Evolutionary conservation across 345 rosid genomes (phyloP).

Genomic region (Cochlearia excelsa): DNA sequence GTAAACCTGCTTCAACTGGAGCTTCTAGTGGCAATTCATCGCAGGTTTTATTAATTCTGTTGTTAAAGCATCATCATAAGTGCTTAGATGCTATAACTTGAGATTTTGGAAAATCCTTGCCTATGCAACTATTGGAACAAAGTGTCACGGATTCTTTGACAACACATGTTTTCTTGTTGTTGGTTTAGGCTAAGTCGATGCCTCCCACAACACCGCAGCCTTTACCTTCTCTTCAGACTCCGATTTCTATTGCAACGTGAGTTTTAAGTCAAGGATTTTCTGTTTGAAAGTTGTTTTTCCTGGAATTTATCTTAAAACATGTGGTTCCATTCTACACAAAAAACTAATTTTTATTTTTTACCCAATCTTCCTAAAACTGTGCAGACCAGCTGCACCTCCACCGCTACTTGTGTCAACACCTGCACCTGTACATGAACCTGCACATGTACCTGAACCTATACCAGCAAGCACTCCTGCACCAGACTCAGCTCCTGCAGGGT

Average conservation of each 20-base stretch:
- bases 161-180: slow-evolving; percentile 2
- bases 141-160: not conserved
- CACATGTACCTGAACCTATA: slow-evolving; percentile 28
- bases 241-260: slow-evolving; percentile 44
- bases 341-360: slow-evolving; percentile 1
- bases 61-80: slow-evolving; percentile 3
- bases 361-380: slow-evolving; percentile 3
- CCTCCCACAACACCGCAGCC: slow-evolving; percentile 40
- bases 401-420: slow-evolving; percentile 7
- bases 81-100: slow-evolving; percentile 6
- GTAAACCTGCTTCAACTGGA: slow-evolving; percentile 56
- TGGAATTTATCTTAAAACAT: not conserved
- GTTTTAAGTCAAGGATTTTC: slow-evolving; percentile 25
- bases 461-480: slow-evolving; percentile 40
- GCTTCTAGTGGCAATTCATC: slow-evolving; percentile 50
- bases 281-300: not conserved
- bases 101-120: not conserved
- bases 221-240: slow-evolving; percentile 44
- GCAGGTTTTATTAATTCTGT: slow-evolving; percentile 41
- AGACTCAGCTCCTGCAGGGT: slow-evolving; percentile 37
- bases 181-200: slow-evolving; percentile 49
- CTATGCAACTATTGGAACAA: slow-evolving; percentile 6
- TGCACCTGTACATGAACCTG: slow-evolving; percentile 24
- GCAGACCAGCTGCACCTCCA: slow-evolving; percentile 25
- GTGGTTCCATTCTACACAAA: not conserved